Evolutionary conservation across 345 rosid species (phyloP).

Genomic region (Litchi chinensis): DNA sequence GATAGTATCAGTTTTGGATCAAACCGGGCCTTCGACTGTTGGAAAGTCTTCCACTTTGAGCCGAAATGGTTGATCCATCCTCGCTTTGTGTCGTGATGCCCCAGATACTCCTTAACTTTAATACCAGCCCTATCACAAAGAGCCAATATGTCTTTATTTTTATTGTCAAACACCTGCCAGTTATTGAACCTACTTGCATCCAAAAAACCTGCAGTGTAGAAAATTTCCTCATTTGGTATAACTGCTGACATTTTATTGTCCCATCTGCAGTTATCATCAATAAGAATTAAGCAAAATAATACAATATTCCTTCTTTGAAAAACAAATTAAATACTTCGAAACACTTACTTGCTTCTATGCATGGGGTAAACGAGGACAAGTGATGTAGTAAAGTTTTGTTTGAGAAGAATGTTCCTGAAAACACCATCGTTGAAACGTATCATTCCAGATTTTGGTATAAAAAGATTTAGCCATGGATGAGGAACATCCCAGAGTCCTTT

Average conservation of each 20-base stretch:
- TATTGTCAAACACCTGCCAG: constrained; percentile 33
- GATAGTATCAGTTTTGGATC: constrained; percentile 46
- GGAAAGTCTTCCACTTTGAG: constrained; percentile 36
- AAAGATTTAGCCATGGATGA: constrained; percentile 56
- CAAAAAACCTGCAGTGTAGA: constrained; percentile 43
- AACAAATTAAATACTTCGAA: background rate
- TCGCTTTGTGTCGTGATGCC: constrained; percentile 20
- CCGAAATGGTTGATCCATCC: constrained; percentile 43
- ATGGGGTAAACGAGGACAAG: constrained; percentile 41
- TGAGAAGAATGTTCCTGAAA: constrained; percentile 40
- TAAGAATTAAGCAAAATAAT: too few species aligned
- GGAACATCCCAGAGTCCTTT: constrained; percentile 44
- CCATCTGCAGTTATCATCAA: constrained; percentile 34
- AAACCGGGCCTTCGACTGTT: constrained; percentile 31
- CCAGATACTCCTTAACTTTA: constrained; percentile 32
- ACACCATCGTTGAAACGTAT: constrained; percentile 35
- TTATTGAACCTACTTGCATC: constrained; percentile 30
- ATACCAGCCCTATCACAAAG: constrained; percentile 34
- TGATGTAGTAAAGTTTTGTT: constrained; percentile 38
- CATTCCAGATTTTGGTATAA: constrained; percentile 44
- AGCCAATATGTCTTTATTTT: constrained; percentile 35
- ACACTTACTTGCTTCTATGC: constrained; percentile 37
- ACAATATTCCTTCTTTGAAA: too few species aligned
- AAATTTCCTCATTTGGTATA: constrained; percentile 43
- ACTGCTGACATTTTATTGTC: constrained; percentile 41